Conservation (phyloP, 768 basidiomycete species). For the Tulasnella sp. region DNA sequence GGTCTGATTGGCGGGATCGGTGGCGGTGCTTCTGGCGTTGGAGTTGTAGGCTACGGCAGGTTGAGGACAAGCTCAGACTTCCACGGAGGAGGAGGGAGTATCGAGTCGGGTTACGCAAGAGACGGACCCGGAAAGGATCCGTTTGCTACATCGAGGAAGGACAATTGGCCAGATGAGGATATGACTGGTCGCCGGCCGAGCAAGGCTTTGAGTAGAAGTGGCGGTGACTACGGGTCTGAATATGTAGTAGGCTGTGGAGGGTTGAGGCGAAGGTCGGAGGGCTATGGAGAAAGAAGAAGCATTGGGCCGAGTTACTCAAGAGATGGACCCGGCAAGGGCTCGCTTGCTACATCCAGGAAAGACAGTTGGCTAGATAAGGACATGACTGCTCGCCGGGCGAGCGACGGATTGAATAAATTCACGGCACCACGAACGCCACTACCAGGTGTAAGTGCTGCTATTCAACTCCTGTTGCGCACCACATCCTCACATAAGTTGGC, state of each 20-base stretch:
- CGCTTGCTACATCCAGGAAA: neutral
- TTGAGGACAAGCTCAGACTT: conserved; percentile 10
- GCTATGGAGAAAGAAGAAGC: neutral
- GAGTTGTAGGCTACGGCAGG: neutral
- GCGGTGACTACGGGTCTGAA: neutral
- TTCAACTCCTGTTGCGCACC: neutral
- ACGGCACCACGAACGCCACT: conserved; percentile 3
- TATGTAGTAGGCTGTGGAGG: neutral
- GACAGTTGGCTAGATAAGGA: conserved; percentile 13
- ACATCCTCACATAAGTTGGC: neutral
- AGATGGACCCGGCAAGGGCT: neutral
- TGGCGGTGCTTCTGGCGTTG: conserved; percentile 15
- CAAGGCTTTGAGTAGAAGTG: conserved; percentile 8
- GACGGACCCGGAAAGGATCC: neutral
- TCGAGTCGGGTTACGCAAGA: neutral
- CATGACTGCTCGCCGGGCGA: neutral
- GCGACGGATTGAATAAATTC: conserved; percentile 11
- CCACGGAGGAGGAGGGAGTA: neutral
- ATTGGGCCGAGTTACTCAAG: neutral
- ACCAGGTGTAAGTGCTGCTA: conserved; percentile 7
- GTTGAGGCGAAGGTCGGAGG: conserved; percentile 11
- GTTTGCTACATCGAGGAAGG: conserved; percentile 2
- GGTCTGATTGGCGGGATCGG: neutral
- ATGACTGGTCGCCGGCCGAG: conserved; percentile 7
- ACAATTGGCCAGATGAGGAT: conserved; percentile 11